phyloP scores from a whole-genome alignment of 2,329 filamentous ascomycete species.

The Chaetomium olivaceum region DNA sequence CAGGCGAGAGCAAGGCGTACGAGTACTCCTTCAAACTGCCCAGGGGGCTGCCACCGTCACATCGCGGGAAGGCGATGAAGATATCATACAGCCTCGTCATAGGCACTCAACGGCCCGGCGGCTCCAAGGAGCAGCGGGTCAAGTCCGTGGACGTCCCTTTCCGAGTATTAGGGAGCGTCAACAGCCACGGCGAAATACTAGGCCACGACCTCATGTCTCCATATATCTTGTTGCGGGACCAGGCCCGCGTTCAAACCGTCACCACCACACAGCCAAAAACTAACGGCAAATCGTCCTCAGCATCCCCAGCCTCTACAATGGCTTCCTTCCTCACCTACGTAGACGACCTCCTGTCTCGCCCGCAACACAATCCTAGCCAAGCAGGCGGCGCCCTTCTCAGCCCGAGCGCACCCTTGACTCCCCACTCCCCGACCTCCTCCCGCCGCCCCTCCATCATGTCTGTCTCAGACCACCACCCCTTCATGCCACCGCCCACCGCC shows the following conservation, averaged over 20 bases:
- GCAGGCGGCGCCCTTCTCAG: slow-evolving; percentile 65
- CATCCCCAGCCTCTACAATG: slow-evolving; percentile 42
- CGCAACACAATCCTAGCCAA: slow-evolving; percentile 44
- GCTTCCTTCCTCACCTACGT: slow-evolving; percentile 76
- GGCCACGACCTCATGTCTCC: slow-evolving; percentile 94
- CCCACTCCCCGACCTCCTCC: slow-evolving; percentile 38
- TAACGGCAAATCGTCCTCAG: slow-evolving; percentile 35
- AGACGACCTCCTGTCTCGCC: slow-evolving; percentile 67
- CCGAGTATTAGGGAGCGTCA: slow-evolving; percentile 88
- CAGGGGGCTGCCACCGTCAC: slow-evolving; percentile 83
- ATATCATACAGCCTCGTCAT: slow-evolving; percentile 89
- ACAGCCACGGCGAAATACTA: slow-evolving; percentile 81
- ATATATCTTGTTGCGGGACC: slow-evolving; percentile 84
- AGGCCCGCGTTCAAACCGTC: slow-evolving; percentile 65
- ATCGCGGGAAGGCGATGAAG: slow-evolving; percentile 91
- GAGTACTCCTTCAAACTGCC: slow-evolving; percentile 86
- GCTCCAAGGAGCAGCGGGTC: slow-evolving; percentile 76
- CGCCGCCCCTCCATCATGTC: slow-evolving; percentile 52
- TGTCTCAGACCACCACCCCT: slow-evolving; percentile 22
- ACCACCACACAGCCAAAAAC: slow-evolving; percentile 38
- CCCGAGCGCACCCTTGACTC: slow-evolving; percentile 57
- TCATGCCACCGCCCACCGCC: slow-evolving; percentile 57
- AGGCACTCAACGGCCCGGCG: slow-evolving; percentile 83
- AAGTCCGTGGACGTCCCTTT: slow-evolving; percentile 92
- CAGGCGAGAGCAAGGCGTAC: slow-evolving; percentile 85